Evolutionary conservation across 192 early-diverging fungal genomes (phyloP).

Genomic region (Umbelopsis vinacea): DNA sequence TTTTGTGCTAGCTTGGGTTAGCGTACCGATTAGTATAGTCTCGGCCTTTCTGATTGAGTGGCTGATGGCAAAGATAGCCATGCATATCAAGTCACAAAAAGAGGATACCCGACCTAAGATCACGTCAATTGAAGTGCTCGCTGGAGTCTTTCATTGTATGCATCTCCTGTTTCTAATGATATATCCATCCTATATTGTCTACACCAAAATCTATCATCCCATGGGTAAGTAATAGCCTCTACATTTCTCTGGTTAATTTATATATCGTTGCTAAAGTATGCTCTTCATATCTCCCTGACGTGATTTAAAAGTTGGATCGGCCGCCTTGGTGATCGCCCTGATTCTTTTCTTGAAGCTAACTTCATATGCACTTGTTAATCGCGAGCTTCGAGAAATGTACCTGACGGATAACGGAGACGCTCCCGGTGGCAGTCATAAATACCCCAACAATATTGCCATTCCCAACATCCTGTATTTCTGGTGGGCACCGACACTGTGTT

Average conservation of each 20-base stretch:
- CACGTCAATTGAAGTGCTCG: constrained; percentile 30
- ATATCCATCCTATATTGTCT: constrained; percentile 68
- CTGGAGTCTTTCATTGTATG: constrained; percentile 47
- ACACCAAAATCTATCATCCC: constrained; percentile 71
- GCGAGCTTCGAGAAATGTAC: constrained; percentile 61
- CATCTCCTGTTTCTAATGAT: constrained; percentile 62
- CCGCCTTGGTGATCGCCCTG: constrained; percentile 60
- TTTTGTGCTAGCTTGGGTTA: constrained; percentile 51
- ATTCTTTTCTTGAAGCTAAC: constrained; percentile 84
- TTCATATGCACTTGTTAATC: constrained; percentile 79
- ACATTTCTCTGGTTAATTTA: background rate
- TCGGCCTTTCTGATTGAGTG: constrained; percentile 67
- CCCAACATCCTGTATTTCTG: constrained; percentile 75
- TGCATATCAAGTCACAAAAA: constrained; percentile 31
- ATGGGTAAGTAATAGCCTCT: constrained; percentile 32
- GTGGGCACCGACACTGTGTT: constrained; percentile 84
- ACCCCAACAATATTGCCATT: constrained; percentile 75
- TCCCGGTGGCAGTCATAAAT: constrained; percentile 58
- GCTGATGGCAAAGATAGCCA: constrained; percentile 39
- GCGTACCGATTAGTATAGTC: constrained; percentile 58
- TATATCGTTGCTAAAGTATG: background rate
- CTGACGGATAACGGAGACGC: constrained; percentile 39
- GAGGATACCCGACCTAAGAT: constrained; percentile 22
- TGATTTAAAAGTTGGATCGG: constrained; percentile 56
- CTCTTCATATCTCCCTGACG: background rate